Percentiles rank a stretch among this genome's conserved stretches.
Conservation (phyloP, 306 rosid species). For the Medicago truncatula region MtrunA17r5.0-ANR NC_053047.1:40939501-40940000, state of each 20-base stretch:
- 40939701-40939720: slow-evolving; percentile 43
- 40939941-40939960: neutral
- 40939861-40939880: slow-evolving; percentile 18
- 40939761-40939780: neutral
- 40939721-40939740: slow-evolving; percentile 26
- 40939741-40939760: neutral
- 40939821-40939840: neutral
- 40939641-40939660: slow-evolving; percentile 26
- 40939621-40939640: slow-evolving; percentile 40
- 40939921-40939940: neutral
- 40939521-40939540: too few relatives aligned
- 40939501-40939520: too few relatives aligned
- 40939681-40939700: slow-evolving; percentile 35
- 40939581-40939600: slow-evolving; percentile 23
- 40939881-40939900: neutral
- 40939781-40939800: neutral
- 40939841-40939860: slow-evolving; percentile 6
- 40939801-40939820: neutral
- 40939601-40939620: slow-evolving; percentile 44
- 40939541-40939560: neutral
- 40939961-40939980: neutral
- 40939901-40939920: neutral
- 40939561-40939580: slow-evolving; percentile 40
- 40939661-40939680: slow-evolving; percentile 37
- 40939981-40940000: neutral